Base-by-base conservation (phyloP, 768 basidiomycete species). In the Termitomyces bulborhizus region DNA sequence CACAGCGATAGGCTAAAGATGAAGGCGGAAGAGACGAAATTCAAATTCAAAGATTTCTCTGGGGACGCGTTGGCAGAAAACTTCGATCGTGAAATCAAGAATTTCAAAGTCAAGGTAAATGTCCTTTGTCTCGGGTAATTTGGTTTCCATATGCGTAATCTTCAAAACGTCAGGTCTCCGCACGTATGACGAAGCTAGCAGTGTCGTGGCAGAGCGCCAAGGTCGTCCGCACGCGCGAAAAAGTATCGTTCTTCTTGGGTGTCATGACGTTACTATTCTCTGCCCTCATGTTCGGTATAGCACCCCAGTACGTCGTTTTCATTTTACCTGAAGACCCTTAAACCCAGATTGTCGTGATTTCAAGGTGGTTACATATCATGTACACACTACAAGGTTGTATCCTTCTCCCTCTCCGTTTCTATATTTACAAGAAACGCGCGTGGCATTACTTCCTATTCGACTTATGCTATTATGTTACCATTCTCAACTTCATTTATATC, bases 391-490 rank as follows among this genome's bases (percentile, higher is more conserved):
- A 89, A 66, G 80, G 81, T 24, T 69, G 84, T 36, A 87, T 86
- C 66, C 86, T 96, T 49, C 80, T 97, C 6, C 93, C 95, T 0
- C 71, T 88, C 39, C 89, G 96, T 39, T 79, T 77, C 6, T 97
- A 88, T 71, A 80, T 71, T 24, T 98, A 98, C 80, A 97, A 97
- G 80, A 85, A 88, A 67, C 89, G 92, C 53, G 79, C 82, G 6
- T 98, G 90, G 85, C 94, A 97, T 68, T 97, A 96, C 71, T 96
- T 95, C 75, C 79, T 93, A 41, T 93, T 92, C 69, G 90, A 91
- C 70, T 73, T 94, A 26, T 98, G 95, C 71, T 97, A 98, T 73
- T 96, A 89, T 66, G 88, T 87, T 66, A 98, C 87, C 57, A 82
- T 96, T 63, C 85, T 99, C 70, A 88, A 90, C 72, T 84, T 98